A percentile compares a stretch with the other conserved stretches of the same genome.
Conservation (phyloP, 164 flowering plant species). For the Chimonanthus salicifolius region DNA sequence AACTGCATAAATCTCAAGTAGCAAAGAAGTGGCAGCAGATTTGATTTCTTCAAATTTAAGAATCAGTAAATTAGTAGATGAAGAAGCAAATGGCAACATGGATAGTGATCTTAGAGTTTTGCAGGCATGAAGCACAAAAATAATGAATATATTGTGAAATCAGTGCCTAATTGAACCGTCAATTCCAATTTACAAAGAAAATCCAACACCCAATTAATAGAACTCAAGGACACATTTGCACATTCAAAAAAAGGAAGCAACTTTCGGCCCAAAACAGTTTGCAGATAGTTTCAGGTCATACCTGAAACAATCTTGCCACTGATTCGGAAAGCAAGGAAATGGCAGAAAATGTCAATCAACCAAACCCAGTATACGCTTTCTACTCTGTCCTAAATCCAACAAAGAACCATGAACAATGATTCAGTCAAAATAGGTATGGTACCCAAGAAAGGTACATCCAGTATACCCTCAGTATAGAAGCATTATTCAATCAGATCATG, state of each 20-base stretch:
- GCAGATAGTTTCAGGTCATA: neutral
- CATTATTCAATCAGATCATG: too few relatives aligned
- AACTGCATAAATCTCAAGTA: neutral
- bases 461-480: too few relatives aligned
- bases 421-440: too few relatives aligned
- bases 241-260: neutral
- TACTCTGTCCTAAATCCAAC: too few relatives aligned
- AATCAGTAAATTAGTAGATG: neutral
- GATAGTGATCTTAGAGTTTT: neutral
- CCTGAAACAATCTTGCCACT: neutral
- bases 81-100: neutral
- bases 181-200: neutral
- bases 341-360: neutral
- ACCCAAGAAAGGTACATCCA: too few relatives aligned
- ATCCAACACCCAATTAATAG: too few relatives aligned
- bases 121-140: neutral
- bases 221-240: neutral
- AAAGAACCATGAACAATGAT: too few relatives aligned
- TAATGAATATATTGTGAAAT: too few relatives aligned
- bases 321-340: neutral
- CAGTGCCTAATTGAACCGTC: neutral
- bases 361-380: too few relatives aligned
- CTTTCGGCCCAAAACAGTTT: neutral
- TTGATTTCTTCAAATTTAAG: neutral
- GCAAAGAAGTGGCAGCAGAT: neutral